Conservation (phyloP, 2,329 filamentous ascomycete species). For the Curvularia eragrostidis region DNA sequence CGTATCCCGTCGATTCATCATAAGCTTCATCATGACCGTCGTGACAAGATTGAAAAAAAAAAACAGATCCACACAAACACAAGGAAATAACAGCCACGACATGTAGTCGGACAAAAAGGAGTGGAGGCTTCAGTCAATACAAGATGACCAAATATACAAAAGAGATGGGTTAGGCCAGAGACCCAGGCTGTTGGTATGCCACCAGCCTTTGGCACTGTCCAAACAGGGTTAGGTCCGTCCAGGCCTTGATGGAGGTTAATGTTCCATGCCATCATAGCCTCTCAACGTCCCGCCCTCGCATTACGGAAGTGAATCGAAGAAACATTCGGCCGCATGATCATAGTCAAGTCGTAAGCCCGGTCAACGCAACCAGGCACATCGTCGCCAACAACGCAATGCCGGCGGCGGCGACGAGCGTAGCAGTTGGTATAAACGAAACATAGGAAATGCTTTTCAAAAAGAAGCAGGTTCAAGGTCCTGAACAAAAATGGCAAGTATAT, state of each 20-base stretch:
- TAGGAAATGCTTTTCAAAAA: constrained; percentile 42
- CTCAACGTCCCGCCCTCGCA: constrained; percentile 17
- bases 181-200: constrained; percentile 6
- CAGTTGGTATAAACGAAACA: constrained; percentile 37
- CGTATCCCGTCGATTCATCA: constrained; percentile 26
- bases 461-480: constrained; percentile 27
- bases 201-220: background rate
- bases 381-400: constrained; percentile 25
- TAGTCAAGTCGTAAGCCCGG: constrained; percentile 31
- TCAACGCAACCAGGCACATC: constrained; percentile 15
- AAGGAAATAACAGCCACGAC: constrained; percentile 28
- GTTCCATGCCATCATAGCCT: constrained; percentile 3
- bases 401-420: constrained; percentile 23
- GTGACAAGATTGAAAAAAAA: constrained; percentile 26
- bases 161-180: constrained; percentile 23
- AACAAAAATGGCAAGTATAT: constrained; percentile 32
- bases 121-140: constrained; percentile 30
- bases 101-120: constrained; percentile 23
- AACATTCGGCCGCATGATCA: constrained; percentile 38
- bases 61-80: constrained; percentile 13
- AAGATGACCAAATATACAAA: constrained; percentile 37
- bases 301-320: constrained; percentile 37
- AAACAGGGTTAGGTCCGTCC: background rate
- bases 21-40: constrained; percentile 37
- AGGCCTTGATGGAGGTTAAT: background rate